These are phyloP conservation scores for Malbranchea zuffiana DNA, from an alignment of 2,329 filamentous ascomycete genomes.

Conservation along the genomic window DNA sequence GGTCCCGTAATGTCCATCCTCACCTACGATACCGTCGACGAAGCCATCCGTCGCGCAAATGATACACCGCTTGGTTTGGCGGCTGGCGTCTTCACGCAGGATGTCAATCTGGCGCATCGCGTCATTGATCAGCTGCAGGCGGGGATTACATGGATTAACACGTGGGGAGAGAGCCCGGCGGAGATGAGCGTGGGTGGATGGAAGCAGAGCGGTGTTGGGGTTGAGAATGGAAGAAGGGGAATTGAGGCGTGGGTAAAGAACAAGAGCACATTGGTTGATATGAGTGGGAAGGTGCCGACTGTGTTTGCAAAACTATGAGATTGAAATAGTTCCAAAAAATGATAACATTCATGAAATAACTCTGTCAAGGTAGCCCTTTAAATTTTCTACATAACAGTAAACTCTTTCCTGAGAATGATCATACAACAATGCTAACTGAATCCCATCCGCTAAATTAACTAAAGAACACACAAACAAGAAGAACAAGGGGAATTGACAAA, in stretches of 20 bases:
- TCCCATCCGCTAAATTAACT: too few relatives aligned
- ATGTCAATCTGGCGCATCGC: constrained; percentile 62
- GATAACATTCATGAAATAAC: neutral
- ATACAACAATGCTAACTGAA: too few relatives aligned
- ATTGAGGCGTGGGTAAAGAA: constrained; percentile 75
- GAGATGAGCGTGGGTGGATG: constrained; percentile 90
- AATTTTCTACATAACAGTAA: too few relatives aligned
- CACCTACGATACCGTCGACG: constrained; percentile 58
- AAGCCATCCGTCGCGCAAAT: constrained; percentile 64
- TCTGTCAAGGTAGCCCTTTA: too few relatives aligned
- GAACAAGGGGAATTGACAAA: too few relatives aligned
- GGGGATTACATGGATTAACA: constrained; percentile 86
- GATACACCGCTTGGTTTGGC: constrained; percentile 67
- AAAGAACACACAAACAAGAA: too few relatives aligned
- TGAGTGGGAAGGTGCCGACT: constrained; percentile 57
- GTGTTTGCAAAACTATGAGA: constrained; percentile 62
- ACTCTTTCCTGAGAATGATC: too few relatives aligned
- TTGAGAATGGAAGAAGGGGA: constrained; percentile 73
- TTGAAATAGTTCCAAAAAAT: too few relatives aligned
- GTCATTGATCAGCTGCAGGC: constrained; percentile 63
- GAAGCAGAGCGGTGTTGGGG: constrained; percentile 80
- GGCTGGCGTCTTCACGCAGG: constrained; percentile 69
- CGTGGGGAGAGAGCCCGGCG: constrained; percentile 82
- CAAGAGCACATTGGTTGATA: constrained; percentile 80
- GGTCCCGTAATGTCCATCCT: constrained; percentile 78